Evolutionary conservation across 192 early-diverging fungal genomes (phyloP).

Genomic region (Glomus cerebriforme): DNA sequence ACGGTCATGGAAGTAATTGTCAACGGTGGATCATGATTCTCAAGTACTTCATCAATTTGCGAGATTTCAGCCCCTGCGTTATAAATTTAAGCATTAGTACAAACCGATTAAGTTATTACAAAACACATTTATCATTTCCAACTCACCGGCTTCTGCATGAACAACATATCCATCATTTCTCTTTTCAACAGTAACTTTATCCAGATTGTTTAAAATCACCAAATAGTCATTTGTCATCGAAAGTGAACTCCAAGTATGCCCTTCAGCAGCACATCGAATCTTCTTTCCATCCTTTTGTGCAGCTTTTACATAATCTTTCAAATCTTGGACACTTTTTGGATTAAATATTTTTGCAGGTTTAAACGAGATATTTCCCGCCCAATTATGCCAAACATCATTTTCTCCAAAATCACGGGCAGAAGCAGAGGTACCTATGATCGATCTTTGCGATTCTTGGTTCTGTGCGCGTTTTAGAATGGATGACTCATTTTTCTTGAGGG

Average conservation of each 20-base stretch:
- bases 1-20: slow-evolving; percentile 35
- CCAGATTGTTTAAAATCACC: slow-evolving; percentile 33
- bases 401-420: no score
- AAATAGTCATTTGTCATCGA: slow-evolving; percentile 36
- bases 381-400: slow-evolving; percentile 31
- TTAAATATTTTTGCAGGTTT: slow-evolving; percentile 37
- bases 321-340: slow-evolving; percentile 37
- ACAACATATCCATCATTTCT: slow-evolving; percentile 26
- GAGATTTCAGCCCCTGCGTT: slow-evolving; percentile 1
- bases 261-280: slow-evolving; percentile 40
- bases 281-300: slow-evolving; percentile 35
- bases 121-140: no score
- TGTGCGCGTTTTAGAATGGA: no score
- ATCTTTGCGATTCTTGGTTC: no score
- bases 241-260: slow-evolving; percentile 35
- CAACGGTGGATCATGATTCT: slow-evolving; percentile 38
- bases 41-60: slow-evolving; percentile 35
- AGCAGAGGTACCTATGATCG: no score
- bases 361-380: slow-evolving; percentile 27
- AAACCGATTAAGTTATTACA: no score
- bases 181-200: slow-evolving; percentile 35
- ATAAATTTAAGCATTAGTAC: no score
- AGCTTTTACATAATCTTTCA: slow-evolving; percentile 35
- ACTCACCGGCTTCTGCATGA: slow-evolving; percentile 41
- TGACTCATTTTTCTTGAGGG: no score